A percentile compares a stretch with the other conserved stretches of the same genome.
Evolutionary conservation across 805 yeast genomes (phyloP).

Genomic region (Spathaspora sp.): DNA sequence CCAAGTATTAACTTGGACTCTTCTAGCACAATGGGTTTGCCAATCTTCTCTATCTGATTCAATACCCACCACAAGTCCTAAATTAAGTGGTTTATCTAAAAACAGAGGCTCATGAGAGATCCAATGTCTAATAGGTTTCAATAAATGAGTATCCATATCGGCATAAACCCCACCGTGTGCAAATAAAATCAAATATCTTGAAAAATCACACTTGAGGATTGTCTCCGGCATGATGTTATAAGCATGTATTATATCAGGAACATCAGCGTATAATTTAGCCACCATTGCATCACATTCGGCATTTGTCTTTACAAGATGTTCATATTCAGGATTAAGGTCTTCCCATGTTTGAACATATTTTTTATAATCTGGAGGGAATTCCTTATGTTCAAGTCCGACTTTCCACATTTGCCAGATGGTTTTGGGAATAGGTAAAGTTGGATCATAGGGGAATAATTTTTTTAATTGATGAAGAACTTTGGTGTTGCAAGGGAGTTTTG

Average conservation of each 20-base stretch:
- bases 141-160: conserved; percentile 79
- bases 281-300: conserved; percentile 63
- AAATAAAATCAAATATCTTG: conserved; percentile 78
- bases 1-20: conserved; percentile 97
- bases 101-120: conserved; percentile 41
- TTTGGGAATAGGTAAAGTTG: conserved; percentile 63
- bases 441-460: conserved; percentile 65
- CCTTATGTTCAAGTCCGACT: conserved; percentile 57
- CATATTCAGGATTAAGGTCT: conserved; percentile 68
- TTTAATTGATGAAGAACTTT: conserved; percentile 67
- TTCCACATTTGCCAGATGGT: conserved; percentile 84
- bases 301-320: conserved; percentile 70
- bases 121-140: conserved; percentile 77
- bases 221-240: conserved; percentile 72
- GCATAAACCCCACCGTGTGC: conserved; percentile 94
- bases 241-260: conserved; percentile 76
- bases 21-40: conserved; percentile 87
- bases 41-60: conserved; percentile 96
- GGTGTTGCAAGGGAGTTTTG: conserved; percentile 58
- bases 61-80: conserved; percentile 84
- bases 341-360: conserved; percentile 67
- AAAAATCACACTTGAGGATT: conserved; percentile 89
- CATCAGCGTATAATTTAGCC: conserved; percentile 56
- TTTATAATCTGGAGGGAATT: conserved; percentile 54
- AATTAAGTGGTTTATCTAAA: conserved; percentile 27